phyloP scores from a whole-genome alignment of 2,329 filamentous ascomycete genomes.

The Daldinia eschscholtzii region DNA sequence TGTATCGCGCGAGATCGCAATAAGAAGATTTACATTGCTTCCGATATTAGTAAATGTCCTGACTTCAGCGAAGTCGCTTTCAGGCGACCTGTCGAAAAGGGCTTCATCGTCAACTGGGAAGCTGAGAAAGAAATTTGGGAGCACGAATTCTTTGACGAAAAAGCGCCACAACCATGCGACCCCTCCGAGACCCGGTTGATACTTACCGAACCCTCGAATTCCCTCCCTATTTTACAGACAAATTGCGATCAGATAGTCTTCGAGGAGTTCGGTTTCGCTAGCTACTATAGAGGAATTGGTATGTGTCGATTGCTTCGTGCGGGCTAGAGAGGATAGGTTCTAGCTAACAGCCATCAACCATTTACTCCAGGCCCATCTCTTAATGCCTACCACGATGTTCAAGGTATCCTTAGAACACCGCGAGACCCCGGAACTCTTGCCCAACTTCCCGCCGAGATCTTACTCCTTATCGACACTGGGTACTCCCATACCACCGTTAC shows the following conservation, averaged over 20 bases:
- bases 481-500: slow-evolving; percentile 95
- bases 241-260: slow-evolving; percentile 98
- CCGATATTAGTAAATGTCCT: slow-evolving; percentile 81
- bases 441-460: slow-evolving; percentile 76
- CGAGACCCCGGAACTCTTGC: slow-evolving; percentile 59
- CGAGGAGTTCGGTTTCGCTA: slow-evolving; percentile 94
- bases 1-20: slow-evolving; percentile 87
- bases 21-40: slow-evolving; percentile 81
- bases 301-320: slow-evolving; percentile 41
- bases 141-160: slow-evolving; percentile 81
- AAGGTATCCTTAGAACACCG: slow-evolving; percentile 74
- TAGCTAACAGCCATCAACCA: slow-evolving; percentile 18
- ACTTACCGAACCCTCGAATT: slow-evolving; percentile 87
- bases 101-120: slow-evolving; percentile 97
- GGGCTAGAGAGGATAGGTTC: background rate
- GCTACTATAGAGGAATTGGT: slow-evolving; percentile 84
- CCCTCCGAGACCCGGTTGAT: slow-evolving; percentile 86
- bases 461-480: slow-evolving; percentile 91
- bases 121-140: slow-evolving; percentile 97
- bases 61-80: slow-evolving; percentile 93
- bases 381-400: slow-evolving; percentile 85
- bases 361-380: slow-evolving; percentile 72
- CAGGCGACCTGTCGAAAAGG: slow-evolving; percentile 90
- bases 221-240: slow-evolving; percentile 81
- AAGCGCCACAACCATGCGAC: slow-evolving; percentile 76